Evolutionary conservation across 2,329 filamentous ascomycete genomes (phyloP).

Genomic region (Sarocladium strictum): DNA sequence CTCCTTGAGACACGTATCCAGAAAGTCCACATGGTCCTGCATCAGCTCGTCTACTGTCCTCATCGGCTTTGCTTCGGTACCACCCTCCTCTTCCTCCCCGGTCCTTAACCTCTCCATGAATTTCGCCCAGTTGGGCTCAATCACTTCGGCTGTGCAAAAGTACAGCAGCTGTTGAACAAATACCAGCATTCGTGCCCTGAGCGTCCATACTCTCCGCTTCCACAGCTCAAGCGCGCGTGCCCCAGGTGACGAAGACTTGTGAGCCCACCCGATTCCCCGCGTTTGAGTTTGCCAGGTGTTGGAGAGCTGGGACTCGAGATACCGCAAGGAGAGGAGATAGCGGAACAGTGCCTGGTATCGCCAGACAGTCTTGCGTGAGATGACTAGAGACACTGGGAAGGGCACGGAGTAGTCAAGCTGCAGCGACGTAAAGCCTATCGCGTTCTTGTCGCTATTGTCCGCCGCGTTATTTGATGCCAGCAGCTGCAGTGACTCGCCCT

Average conservation of each 20-base stretch:
- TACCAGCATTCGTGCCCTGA: conserved; percentile 89
- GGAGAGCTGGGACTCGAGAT: conserved; percentile 82
- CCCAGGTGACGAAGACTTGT: conserved; percentile 58
- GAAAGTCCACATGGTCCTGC: conserved; percentile 97
- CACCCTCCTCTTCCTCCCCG: conserved; percentile 35
- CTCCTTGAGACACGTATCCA: conserved; percentile 96
- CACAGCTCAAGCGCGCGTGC: conserved; percentile 69
- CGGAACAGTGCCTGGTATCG: conserved; percentile 95
- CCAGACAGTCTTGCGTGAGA: conserved; percentile 94
- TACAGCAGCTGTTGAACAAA: conserved; percentile 96
- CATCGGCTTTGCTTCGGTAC: conserved; percentile 23
- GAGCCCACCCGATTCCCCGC: conserved; percentile 73
- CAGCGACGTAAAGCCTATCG: conserved; percentile 83
- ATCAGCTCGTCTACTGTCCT: conserved; percentile 94
- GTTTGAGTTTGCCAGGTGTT: conserved; percentile 88
- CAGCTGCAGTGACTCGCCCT: conserved; percentile 75
- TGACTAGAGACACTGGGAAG: conserved; percentile 91
- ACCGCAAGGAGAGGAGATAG: conserved; percentile 82
- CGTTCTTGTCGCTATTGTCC: conserved; percentile 78
- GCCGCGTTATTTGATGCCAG: conserved; percentile 51
- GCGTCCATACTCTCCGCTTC: conserved; percentile 88
- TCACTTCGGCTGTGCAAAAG: conserved; percentile 94
- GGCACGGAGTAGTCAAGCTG: conserved; percentile 93
- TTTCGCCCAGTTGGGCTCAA: conserved; percentile 94
- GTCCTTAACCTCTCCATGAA: conserved; percentile 82